phyloP scores from a whole-genome alignment of 1,284 basidiomycete species.

The Taiwanofungus camphoratus region DNA sequence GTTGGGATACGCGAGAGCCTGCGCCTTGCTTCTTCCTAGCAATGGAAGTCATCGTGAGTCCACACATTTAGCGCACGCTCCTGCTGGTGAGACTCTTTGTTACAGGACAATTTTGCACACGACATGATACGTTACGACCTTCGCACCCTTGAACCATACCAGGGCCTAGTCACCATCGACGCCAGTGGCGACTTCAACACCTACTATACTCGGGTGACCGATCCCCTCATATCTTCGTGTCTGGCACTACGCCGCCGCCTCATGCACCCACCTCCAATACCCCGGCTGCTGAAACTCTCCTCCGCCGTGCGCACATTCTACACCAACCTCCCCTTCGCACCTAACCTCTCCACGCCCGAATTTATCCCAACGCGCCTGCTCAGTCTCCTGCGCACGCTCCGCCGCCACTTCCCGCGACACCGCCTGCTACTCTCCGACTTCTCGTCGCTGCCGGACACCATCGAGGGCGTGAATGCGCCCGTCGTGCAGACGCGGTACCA shows the following conservation, averaged over 20 bases:
- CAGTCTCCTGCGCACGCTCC: conserved; percentile 79
- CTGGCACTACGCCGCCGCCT: conserved; percentile 58
- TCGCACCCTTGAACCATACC: conserved; percentile 72
- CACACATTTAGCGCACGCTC: not conserved
- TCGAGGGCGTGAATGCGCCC: conserved; percentile 83
- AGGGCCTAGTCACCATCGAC: conserved; percentile 83
- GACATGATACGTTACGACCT: conserved; percentile 91
- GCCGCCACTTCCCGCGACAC: conserved; percentile 84
- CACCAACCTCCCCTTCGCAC: conserved; percentile 75
- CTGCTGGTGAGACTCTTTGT: not conserved
- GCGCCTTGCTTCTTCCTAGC: conserved; percentile 92
- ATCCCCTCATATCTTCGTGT: conserved; percentile 78
- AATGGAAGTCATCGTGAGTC: conserved; percentile 88
- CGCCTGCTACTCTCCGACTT: conserved; percentile 93
- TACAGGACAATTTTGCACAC: conserved; percentile 94
- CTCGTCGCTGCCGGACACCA: conserved; percentile 79
- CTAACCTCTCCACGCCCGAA: conserved; percentile 88
- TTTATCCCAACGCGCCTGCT: conserved; percentile 94
- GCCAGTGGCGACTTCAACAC: conserved; percentile 81
- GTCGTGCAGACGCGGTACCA: conserved; percentile 94
- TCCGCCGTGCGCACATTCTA: conserved; percentile 57
- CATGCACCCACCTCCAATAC: conserved; percentile 48
- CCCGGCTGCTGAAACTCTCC: conserved; percentile 52
- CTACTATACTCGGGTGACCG: conserved; percentile 80
- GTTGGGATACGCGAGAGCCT: conserved; percentile 72